phyloP scores from a whole-genome alignment of 768 basidiomycete genomes.

The Podaxis sp. region DNA sequence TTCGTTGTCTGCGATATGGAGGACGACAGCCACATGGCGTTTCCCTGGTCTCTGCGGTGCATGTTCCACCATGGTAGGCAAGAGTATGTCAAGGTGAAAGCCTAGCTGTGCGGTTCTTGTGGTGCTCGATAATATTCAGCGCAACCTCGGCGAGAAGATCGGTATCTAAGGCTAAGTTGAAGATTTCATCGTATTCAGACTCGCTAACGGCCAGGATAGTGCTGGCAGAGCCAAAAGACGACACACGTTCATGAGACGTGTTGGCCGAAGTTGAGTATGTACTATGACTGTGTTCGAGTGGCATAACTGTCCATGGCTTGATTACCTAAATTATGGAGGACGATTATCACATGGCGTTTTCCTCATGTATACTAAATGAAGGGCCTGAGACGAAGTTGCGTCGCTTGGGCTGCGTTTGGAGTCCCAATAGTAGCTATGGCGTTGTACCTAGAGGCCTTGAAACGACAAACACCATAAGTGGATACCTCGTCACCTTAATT shows the following conservation, averaged over 20 bases:
- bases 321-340: no score
- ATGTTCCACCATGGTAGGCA: conserved; percentile 20
- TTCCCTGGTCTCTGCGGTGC: conserved; percentile 19
- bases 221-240: background rate
- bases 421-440: no score
- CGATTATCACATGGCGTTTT: no score
- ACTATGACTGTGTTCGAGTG: background rate
- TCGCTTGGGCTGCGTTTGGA: no score
- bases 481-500: no score
- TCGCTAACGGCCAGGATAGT: background rate
- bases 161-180: background rate
- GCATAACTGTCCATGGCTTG: background rate
- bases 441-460: no score
- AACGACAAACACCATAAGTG: no score
- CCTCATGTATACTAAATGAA: no score
- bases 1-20: conserved; percentile 21
- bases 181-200: background rate
- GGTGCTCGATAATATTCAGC: background rate
- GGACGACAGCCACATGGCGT: conserved; percentile 21
- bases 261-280: background rate
- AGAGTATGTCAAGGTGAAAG: conserved; percentile 18
- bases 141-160: background rate
- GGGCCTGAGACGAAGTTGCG: no score
- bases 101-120: background rate
- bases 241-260: background rate